Base-by-base conservation (phyloP, 2,329 filamentous ascomycete genomes). In the Lasiodiplodia hormozganensis region DNA sequence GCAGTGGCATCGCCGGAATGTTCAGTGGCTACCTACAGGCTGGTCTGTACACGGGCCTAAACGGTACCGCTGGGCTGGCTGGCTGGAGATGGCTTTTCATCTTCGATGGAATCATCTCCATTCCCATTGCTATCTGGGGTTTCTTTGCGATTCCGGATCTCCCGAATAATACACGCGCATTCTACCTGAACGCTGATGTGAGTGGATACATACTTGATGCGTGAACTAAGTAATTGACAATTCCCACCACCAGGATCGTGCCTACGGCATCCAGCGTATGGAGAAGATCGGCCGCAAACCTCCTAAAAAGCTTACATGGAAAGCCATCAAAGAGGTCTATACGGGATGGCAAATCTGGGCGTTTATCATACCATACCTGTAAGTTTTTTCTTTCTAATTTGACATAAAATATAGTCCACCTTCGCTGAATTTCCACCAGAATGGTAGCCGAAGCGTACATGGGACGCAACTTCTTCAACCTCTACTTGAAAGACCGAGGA, bases 11-110 rank as follows among this genome's bases (percentile, higher is more conserved):
- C 43, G 74, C 75, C 10, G 74, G 75, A 16, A 76, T 76, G 75
- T 76, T 75, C 31, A 74, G 74, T 47, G 74, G 75, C 23, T 71
- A 75, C n/a, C 76, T 76, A 72, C 76, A 75, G 73, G 75, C 75
- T n/a, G 74, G 74, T 5, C 74, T 76, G 71, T 75, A 76, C 23
- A 67, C 73, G 51, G 70, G 74, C 14, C 62, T 76, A 36, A 71
- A 75, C 25, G 70, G 65, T 0, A 68, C 72, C 14, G 72, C 67
- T 1, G 70, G 72, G 14, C 72, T 76, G n/a, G 69, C 71, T 51
- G 74, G 74, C 4, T 76, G 74, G 75, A 73, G 74, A 51, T 76
- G 75, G 74, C 73, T 76, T 0, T 76, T 76, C 40, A 70, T 76
- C 16, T 73, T 76, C 40, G 74, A 76, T 12, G 74, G 75, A 11